These are phyloP conservation scores for Massospora cicadina DNA, from an alignment of 371 early-diverging fungal genomes.

Conservation along the genomic window DNA sequence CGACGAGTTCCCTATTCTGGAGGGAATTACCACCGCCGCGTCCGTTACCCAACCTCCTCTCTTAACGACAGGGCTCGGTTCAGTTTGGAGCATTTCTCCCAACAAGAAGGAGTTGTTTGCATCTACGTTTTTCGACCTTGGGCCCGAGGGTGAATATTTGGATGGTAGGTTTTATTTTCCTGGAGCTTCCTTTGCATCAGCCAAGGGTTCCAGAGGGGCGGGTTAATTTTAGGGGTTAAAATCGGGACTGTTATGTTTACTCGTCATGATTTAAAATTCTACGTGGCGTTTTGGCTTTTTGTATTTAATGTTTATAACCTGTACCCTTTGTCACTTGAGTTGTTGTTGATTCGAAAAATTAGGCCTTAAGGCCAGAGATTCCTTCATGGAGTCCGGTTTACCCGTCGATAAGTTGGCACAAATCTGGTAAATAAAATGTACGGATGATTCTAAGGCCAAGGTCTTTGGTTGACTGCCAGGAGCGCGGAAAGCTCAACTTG, in stretches of 20 bases:
- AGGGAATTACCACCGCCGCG: not conserved
- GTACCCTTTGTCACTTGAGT: too few species aligned
- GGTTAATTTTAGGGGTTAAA: too few species aligned
- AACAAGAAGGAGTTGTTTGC: not conserved
- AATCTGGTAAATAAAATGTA: not conserved
- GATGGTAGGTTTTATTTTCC: slow-evolving; percentile 2
- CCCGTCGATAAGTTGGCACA: not conserved
- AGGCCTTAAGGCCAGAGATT: not conserved
- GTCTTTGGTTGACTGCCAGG: not conserved
- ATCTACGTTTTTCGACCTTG: not conserved
- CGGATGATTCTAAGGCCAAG: not conserved
- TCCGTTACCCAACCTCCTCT: not conserved
- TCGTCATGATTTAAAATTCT: too few species aligned
- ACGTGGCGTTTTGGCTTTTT: not conserved
- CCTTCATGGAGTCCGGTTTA: not conserved
- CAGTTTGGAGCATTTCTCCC: not conserved
- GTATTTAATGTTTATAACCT: too few species aligned
- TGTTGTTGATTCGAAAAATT: too few species aligned
- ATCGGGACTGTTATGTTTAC: too few species aligned
- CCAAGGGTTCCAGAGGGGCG: too few species aligned
- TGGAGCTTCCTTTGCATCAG: too few species aligned
- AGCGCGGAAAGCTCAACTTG: not conserved
- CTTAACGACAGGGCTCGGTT: not conserved
- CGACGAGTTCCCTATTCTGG: not conserved
- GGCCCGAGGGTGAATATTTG: not conserved